Evolutionary conservation across 306 rosid species (phyloP).

Genomic region (Quercus ilex): DNA sequence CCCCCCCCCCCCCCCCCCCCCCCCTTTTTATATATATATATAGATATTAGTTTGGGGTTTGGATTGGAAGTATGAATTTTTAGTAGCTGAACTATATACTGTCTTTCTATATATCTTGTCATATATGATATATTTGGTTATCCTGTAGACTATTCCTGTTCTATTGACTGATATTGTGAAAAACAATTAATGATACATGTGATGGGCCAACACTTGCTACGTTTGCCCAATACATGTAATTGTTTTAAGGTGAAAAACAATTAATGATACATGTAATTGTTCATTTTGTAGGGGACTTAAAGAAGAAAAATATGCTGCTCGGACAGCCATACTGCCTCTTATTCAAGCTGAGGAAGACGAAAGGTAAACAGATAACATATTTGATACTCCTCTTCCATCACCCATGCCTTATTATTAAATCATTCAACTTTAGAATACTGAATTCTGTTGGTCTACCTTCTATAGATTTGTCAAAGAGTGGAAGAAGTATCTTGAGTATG

Average conservation of each 20-base stretch:
- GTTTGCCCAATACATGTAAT: neutral
- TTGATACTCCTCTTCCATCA: neutral
- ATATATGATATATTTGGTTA: neutral
- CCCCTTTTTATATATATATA: neutral
- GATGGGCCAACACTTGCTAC: neutral
- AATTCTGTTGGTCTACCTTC: slow-evolving; percentile 5
- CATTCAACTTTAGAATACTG: neutral
- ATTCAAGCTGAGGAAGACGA: slow-evolving; percentile 99
- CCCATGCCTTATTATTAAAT: neutral
- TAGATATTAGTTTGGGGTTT: neutral
- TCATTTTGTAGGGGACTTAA: slow-evolving; percentile 64
- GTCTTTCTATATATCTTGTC: neutral
- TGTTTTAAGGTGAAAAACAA: no score
- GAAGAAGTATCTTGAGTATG: slow-evolving; percentile 91
- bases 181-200: neutral
- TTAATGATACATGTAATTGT: neutral
- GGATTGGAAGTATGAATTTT: neutral
- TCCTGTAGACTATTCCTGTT: neutral
- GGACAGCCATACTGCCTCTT: slow-evolving; percentile 83
- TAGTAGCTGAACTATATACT: neutral
- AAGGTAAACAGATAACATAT: slow-evolving; percentile 46
- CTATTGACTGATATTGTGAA: neutral
- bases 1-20: no score
- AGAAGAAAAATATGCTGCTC: slow-evolving; percentile 93
- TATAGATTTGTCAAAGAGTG: slow-evolving; percentile 89